Evolutionary conservation across 129 eudicot genomes (phyloP), one percentile per base, ranked within the genome.

Genomic region (Flaveria ramosissima): DNA sequence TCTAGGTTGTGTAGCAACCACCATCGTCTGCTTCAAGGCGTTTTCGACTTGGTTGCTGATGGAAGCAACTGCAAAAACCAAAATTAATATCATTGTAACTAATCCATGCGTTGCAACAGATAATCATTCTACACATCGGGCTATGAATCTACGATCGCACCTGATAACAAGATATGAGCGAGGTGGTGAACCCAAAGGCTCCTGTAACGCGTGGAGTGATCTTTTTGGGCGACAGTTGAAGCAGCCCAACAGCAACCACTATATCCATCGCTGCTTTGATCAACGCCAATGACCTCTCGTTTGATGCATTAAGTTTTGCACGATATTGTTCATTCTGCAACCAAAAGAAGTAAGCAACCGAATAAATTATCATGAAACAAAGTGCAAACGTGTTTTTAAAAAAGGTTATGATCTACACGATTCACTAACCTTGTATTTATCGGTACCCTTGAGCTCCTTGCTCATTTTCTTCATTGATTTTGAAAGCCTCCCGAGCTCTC

Each of bases 81-180:
- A 68, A n/a, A 20, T 24, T 7, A 6, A 61, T 23, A 47, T 45
- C 27, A 55, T 13, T 5, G 2, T 21, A 74, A 13, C 9, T 1
- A 26, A 60, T 15, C 4, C 4, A 21, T 56, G 17, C 16, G 3
- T 62, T 6, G 68, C 15, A 36, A n/a, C 8, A 66, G 26, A 8
- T 9, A 3, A 8, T 65, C 7, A 21, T 20, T n/a, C 3, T 4
- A 50, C 47, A 30, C 45, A 60, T 16, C 3, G 13, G 48, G 52
- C 23, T 50, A 79, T 24, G 36, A 30, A 30, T 30, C 36, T 2
- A 30, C 3, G 9, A 39, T 50, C 2, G 51, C 73, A 95, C 99
- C 99, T 95, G 99, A 85, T 95, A 95, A 83, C 99, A 95, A 63
- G 99, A 95, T 76, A 95, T 95, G 77, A 95, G 96, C 11, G 99